Percentiles rank a stretch among this genome's conserved stretches.
Conservation (phyloP, 805 yeast genomes). For the Teunomyces funiuensis region DNA sequence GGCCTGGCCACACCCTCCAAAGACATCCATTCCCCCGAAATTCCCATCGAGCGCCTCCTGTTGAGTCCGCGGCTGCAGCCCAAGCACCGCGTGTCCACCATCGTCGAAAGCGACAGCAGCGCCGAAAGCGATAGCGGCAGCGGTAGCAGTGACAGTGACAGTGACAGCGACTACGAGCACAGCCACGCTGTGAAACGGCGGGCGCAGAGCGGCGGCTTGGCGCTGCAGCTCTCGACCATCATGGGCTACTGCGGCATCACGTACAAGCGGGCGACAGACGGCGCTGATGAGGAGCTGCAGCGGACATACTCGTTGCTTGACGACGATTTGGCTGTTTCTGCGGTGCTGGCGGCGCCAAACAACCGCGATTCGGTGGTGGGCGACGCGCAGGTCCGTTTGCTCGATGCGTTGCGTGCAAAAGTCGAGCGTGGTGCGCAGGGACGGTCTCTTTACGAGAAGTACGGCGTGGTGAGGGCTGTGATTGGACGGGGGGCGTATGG, state of each 20-base stretch:
- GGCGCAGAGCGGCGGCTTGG: constrained; percentile 15
- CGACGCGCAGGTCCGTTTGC: constrained; percentile 26
- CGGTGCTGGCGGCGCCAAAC: constrained; percentile 22
- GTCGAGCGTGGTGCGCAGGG: constrained; percentile 9
- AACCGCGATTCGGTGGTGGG: constrained; percentile 28
- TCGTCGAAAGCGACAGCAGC: background rate
- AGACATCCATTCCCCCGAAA: background rate
- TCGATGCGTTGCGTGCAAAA: constrained; percentile 20
- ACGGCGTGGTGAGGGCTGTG: constrained; percentile 33
- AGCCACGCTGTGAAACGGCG: constrained; percentile 23
- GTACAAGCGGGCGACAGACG: constrained; percentile 11
- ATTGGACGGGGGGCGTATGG: constrained; percentile 51
- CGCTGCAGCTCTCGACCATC: constrained; percentile 26
- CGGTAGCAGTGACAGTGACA: background rate
- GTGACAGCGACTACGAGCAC: too few relatives aligned
- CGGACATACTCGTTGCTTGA: constrained; percentile 31
- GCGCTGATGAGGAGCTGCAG: constrained; percentile 35
- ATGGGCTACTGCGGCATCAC: constrained; percentile 39
- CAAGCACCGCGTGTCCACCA: background rate
- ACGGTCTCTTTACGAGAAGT: constrained; percentile 18
- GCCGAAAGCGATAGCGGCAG: background rate
- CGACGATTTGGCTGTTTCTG: constrained; percentile 20
- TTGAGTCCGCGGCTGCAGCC: background rate
- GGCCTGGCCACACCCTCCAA: background rate
- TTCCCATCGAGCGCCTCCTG: background rate